These are phyloP conservation scores for Irpex lacteus DNA, from an alignment of 1,284 basidiomycete species.

Conservation along the genomic window DNA sequence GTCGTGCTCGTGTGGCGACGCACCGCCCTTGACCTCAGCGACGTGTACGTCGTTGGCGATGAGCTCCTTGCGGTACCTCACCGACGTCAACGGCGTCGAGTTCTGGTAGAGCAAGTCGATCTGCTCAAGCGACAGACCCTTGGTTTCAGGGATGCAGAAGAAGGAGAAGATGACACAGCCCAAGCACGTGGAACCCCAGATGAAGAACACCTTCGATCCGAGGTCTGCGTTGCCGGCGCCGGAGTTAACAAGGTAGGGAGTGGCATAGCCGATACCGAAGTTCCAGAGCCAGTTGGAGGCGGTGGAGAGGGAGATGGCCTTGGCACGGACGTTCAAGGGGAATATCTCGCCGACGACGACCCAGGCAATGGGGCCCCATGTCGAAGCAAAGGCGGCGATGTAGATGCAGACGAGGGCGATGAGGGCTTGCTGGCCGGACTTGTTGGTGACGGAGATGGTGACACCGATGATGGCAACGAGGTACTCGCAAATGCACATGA, in stretches of 20 bases:
- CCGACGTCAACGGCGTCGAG: conserved; percentile 42
- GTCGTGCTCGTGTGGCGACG: conserved; percentile 20
- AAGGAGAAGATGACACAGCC: conserved; percentile 74
- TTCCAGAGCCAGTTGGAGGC: conserved; percentile 61
- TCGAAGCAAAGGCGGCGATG: conserved; percentile 75
- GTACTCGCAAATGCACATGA: conserved; percentile 75
- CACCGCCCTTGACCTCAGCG: conserved; percentile 17
- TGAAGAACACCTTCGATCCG: conserved; percentile 84
- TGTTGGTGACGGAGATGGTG: conserved; percentile 45
- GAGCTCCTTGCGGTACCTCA: conserved; percentile 41
- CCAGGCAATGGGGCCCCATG: conserved; percentile 81
- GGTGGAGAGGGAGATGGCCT: conserved; percentile 73
- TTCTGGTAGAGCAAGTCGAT: conserved; percentile 59
- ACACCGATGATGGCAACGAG: conserved; percentile 74
- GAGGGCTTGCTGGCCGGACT: conserved; percentile 31
- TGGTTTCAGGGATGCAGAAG: conserved; percentile 77
- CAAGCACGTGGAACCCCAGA: conserved; percentile 79
- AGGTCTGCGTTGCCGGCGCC: conserved; percentile 31
- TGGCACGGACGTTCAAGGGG: conserved; percentile 73
- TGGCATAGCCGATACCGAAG: conserved; percentile 39
- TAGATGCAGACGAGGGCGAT: conserved; percentile 69
- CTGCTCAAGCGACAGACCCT: conserved; percentile 71
- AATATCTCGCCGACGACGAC: conserved; percentile 77
- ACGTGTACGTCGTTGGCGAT: conserved; percentile 27
- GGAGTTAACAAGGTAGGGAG: conserved; percentile 71